A percentile compares a stretch with the other conserved stretches of the same genome.
Conservation (phyloP, 2,329 filamentous ascomycete genomes). For the Colletotrichum sp. region DNA sequence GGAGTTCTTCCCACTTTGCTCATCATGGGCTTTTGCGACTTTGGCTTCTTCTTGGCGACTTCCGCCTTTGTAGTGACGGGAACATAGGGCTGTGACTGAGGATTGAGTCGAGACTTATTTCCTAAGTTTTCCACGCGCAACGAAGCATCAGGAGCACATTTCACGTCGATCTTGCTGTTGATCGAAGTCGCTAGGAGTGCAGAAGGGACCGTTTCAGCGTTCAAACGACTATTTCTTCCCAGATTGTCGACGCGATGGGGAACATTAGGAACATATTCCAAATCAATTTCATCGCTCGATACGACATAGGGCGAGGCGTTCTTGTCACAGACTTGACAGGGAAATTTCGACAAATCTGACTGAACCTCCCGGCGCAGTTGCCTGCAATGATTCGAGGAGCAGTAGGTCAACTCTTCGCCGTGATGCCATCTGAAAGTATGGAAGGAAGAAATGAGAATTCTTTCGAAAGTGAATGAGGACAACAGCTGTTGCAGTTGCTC, state of each 20-base stretch:
- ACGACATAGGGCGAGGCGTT: neutral
- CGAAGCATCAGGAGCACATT: neutral
- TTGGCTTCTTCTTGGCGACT: neutral
- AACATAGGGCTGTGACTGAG: neutral
- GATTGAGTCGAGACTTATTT: neutral
- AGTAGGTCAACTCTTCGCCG: neutral
- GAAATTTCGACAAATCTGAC: no score
- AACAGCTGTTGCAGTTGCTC: neutral
- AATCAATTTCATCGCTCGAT: neutral
- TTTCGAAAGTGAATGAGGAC: neutral
- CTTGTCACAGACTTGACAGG: neutral
- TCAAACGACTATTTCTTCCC: no score
- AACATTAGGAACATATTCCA: neutral
- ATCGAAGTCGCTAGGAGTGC: no score
- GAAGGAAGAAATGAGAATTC: neutral
- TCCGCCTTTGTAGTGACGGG: neutral
- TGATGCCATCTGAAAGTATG: neutral
- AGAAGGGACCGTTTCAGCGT: no score
- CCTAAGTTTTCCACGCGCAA: no score
- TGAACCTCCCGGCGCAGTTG: neutral
- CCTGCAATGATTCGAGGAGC: neutral
- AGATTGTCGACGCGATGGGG: no score
- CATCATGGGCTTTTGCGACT: neutral
- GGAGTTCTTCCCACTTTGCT: no score
- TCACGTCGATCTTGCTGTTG: neutral